These are phyloP conservation scores for Hanseniaspora gamundiae DNA, from an alignment of 1,139 yeast genomes.

Conservation along the genomic window DNA sequence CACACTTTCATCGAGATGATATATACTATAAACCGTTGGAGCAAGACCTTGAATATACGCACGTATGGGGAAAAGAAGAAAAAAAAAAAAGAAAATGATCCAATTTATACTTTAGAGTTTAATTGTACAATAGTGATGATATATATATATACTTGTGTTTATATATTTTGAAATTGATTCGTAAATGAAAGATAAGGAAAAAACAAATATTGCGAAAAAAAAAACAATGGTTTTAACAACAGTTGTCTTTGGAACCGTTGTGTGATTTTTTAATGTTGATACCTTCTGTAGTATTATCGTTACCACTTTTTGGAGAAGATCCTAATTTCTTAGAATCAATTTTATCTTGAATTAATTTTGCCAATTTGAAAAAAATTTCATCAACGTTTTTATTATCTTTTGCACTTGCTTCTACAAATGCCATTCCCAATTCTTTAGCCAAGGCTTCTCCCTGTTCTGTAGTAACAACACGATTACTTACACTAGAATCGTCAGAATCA, in stretches of 20 bases:
- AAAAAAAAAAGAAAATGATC: too few relatives aligned
- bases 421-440: conserved; percentile 79
- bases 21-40: too few relatives aligned
- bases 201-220: not conserved
- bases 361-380: conserved; percentile 80
- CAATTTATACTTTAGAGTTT: too few relatives aligned
- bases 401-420: conserved; percentile 92
- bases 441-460: conserved; percentile 81
- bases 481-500: conserved; percentile 37
- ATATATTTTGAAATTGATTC: too few relatives aligned
- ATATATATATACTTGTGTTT: too few relatives aligned
- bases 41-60: too few relatives aligned
- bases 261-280: conserved; percentile 5
- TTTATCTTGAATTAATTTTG: conserved; percentile 77
- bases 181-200: too few relatives aligned
- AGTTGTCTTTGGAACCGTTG: conserved; percentile 4
- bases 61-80: too few relatives aligned
- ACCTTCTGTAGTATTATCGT: conserved; percentile 4
- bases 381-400: conserved; percentile 88
- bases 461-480: conserved; percentile 61
- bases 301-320: not conserved
- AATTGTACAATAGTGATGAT: too few relatives aligned
- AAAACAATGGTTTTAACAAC: conserved; percentile 5
- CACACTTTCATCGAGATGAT: too few relatives aligned
- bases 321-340: conserved; percentile 32